Evolutionary conservation across 148 eudicot species (phyloP).

Genomic region (Silene latifolia): DNA sequence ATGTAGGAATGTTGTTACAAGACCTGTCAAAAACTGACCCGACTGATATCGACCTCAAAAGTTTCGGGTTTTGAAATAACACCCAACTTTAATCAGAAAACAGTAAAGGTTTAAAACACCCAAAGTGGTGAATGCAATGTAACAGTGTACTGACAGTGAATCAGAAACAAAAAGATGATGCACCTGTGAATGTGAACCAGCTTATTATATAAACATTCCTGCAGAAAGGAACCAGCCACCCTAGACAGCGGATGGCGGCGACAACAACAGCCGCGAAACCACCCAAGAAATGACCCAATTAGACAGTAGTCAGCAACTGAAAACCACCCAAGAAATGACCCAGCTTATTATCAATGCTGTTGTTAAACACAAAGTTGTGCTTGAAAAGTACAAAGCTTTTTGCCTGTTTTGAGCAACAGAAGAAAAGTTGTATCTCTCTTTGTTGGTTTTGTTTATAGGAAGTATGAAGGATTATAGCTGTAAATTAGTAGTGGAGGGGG

Average conservation of each 20-base stretch:
- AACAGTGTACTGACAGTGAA: conserved; percentile 10
- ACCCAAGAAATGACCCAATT: background rate
- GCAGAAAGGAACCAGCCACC: background rate
- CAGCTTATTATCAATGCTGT: background rate
- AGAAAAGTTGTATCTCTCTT: conserved; percentile 6
- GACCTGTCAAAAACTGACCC: background rate
- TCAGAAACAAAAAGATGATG: background rate
- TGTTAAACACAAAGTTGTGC: background rate
- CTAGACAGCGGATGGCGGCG: background rate
- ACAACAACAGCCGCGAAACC: background rate
- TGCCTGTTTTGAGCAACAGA: background rate
- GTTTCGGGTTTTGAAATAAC: background rate
- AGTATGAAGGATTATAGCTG: conserved; percentile 2
- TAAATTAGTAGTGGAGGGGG: conserved; percentile 26
- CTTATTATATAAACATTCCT: too few relatives aligned
- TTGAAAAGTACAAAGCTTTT: background rate
- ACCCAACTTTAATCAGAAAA: too few relatives aligned
- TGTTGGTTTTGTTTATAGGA: conserved; percentile 12
- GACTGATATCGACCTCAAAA: background rate
- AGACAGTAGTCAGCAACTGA: background rate
- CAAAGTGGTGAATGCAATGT: conserved; percentile 18
- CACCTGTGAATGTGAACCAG: background rate
- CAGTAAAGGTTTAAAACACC: too few relatives aligned
- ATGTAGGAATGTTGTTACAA: background rate
- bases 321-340: too few relatives aligned